phyloP scores from a whole-genome alignment of 2,329 filamentous ascomycete species.

The Graphilbum ipis-grandicollis region DNA sequence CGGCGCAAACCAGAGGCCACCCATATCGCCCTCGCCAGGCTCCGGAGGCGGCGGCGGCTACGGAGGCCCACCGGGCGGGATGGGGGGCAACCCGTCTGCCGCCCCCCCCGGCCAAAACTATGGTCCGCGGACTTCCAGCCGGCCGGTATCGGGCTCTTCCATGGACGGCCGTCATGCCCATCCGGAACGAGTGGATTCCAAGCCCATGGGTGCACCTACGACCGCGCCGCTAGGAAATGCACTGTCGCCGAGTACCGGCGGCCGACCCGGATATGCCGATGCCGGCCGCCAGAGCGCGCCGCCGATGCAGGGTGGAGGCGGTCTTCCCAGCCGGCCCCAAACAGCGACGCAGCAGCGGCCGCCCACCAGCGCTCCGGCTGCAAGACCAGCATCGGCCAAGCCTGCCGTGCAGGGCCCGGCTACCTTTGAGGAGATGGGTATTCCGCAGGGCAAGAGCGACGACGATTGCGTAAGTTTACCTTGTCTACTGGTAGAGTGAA shows the following conservation, averaged over 20 bases:
- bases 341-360: not conserved
- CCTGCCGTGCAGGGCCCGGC: slow-evolving; percentile 54
- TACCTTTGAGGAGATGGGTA: slow-evolving; percentile 97
- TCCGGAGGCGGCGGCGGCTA: not conserved
- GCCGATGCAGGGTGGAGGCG: slow-evolving; percentile 11
- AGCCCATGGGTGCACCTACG: slow-evolving; percentile 7
- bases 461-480: slow-evolving; percentile 65
- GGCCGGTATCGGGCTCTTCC: slow-evolving; percentile 14
- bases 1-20: not conserved
- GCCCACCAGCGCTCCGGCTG: not conserved
- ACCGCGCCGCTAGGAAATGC: too few species aligned
- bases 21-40: not conserved
- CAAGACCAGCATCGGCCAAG: not conserved
- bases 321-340: not conserved
- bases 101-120: slow-evolving; percentile 18
- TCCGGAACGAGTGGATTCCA: slow-evolving; percentile 14
- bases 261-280: slow-evolving; percentile 10
- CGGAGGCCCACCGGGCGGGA: not conserved
- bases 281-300: slow-evolving; percentile 19
- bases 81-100: slow-evolving; percentile 1
- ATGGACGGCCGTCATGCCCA: slow-evolving; percentile 13
- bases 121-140: slow-evolving; percentile 19
- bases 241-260: too few species aligned
- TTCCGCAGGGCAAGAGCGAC: slow-evolving; percentile 69
- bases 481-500: too few species aligned